A percentile compares a stretch with the other conserved stretches of the same genome.
Evolutionary conservation across 768 basidiomycete genomes (phyloP).

Genomic region (Suillus alpinus): DNA sequence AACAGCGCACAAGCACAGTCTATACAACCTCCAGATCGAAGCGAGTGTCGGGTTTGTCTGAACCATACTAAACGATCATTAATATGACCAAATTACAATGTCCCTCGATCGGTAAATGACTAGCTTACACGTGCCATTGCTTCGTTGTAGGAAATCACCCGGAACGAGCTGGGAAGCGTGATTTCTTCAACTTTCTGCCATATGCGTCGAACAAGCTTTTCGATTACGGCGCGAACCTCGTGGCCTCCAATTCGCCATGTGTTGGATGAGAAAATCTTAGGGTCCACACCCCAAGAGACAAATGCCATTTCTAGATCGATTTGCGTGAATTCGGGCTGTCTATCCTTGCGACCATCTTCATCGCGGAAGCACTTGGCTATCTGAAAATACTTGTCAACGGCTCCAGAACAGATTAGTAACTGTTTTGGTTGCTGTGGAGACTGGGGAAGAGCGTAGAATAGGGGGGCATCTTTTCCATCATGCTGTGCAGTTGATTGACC

Average conservation of each 20-base stretch:
- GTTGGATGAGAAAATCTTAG: constrained; percentile 22
- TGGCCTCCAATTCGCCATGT: constrained; percentile 83
- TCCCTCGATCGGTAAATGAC: constrained; percentile 8
- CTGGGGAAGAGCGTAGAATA: constrained; percentile 89
- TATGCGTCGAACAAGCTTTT: constrained; percentile 68
- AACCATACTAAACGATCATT: constrained; percentile 67
- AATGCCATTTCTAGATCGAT: constrained; percentile 97
- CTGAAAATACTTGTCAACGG: constrained; percentile 88
- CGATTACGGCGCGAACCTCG: constrained; percentile 78
- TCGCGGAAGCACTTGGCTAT: constrained; percentile 94
- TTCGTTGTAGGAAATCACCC: constrained; percentile 84
- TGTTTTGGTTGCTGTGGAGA: constrained; percentile 98
- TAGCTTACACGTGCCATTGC: constrained; percentile 82
- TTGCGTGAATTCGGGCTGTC: constrained; percentile 97
- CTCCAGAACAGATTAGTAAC: constrained; percentile 85
- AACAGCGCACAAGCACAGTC: background rate
- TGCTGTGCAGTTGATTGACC: constrained; percentile 28
- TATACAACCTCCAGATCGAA: constrained; percentile 79
- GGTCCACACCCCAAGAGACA: constrained; percentile 68
- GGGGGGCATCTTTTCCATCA: constrained; percentile 21
- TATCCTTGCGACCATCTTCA: constrained; percentile 91
- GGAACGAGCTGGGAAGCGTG: constrained; percentile 59
- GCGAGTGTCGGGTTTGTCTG: constrained; percentile 92
- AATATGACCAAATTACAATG: constrained; percentile 18
- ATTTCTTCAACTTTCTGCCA: constrained; percentile 73